phyloP scores from a whole-genome alignment of 176 grass and related monocot genomes.

The sorghum (Sorghum bicolor) region Sorghum_bicolor_NCBIv3 NC_012873.2:66341001-66341500 shows the following conservation, averaged over 20 bases:
- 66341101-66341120: conserved; percentile 43
- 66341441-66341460: conserved; percentile 39
- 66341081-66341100: conserved; percentile 67
- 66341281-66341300: conserved; percentile 30
- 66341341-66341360: conserved; percentile 27
- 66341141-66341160: conserved; percentile 38
- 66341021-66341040: conserved; percentile 95
- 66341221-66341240: conserved; percentile 30
- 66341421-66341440: conserved; percentile 30
- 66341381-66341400: conserved; percentile 39
- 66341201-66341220: conserved; percentile 39
- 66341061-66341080: conserved; percentile 96
- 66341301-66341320: conserved; percentile 18
- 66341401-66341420: conserved; percentile 18
- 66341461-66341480: conserved; percentile 31
- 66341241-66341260: conserved; percentile 38
- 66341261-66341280: conserved; percentile 24
- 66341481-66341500: neutral
- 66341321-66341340: conserved; percentile 42
- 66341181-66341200: conserved; percentile 52
- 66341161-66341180: conserved; percentile 57
- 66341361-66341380: conserved; percentile 18
- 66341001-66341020: conserved; percentile 64
- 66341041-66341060: conserved; percentile 78
- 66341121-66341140: conserved; percentile 57